phyloP scores from a whole-genome alignment of 139 green algal species.

The Raphidocelis subcapitata region DNA sequence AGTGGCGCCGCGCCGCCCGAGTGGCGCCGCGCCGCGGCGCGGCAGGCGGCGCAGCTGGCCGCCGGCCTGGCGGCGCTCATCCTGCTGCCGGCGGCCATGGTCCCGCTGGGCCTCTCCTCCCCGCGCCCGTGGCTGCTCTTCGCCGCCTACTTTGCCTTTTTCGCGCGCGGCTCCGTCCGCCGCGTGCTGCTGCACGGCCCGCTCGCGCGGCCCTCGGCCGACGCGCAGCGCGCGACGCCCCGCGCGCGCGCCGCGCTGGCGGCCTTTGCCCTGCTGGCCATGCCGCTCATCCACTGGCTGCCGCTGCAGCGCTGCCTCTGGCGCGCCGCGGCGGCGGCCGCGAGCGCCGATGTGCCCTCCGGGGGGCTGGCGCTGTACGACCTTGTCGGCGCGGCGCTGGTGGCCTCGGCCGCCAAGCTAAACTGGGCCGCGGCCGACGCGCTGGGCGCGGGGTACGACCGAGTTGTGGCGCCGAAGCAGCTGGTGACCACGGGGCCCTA shows the following conservation, averaged over 20 bases:
- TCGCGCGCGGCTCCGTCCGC: slow-evolving; percentile 39
- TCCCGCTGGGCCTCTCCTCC: slow-evolving; percentile 23
- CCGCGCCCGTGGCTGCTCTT: slow-evolving; percentile 30
- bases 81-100: slow-evolving; percentile 24
- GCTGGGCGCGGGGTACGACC: slow-evolving; percentile 55
- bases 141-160: slow-evolving; percentile 54
- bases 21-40: neutral
- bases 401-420: slow-evolving; percentile 36
- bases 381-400: slow-evolving; percentile 23
- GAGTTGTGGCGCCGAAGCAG: slow-evolving; percentile 42
- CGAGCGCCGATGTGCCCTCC: neutral
- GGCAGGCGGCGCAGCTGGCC: slow-evolving; percentile 34
- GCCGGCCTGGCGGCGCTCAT: slow-evolving; percentile 34
- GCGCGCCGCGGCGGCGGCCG: neutral
- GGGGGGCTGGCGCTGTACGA: slow-evolving; percentile 33
- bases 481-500: slow-evolving; percentile 64
- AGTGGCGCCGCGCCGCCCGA: neutral
- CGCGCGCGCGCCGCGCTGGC: slow-evolving; percentile 17
- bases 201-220: slow-evolving; percentile 25
- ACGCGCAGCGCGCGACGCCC: slow-evolving; percentile 38
- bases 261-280: slow-evolving; percentile 40
- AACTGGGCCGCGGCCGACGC: slow-evolving; percentile 36
- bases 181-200: slow-evolving; percentile 41
- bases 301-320: slow-evolving; percentile 22
- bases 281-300: slow-evolving; percentile 50